A percentile compares a stretch with the other conserved stretches of the same genome.
phyloP scores from a whole-genome alignment of 2,329 filamentous ascomycete species.

The Fragosphaeria purpurea region DNA sequence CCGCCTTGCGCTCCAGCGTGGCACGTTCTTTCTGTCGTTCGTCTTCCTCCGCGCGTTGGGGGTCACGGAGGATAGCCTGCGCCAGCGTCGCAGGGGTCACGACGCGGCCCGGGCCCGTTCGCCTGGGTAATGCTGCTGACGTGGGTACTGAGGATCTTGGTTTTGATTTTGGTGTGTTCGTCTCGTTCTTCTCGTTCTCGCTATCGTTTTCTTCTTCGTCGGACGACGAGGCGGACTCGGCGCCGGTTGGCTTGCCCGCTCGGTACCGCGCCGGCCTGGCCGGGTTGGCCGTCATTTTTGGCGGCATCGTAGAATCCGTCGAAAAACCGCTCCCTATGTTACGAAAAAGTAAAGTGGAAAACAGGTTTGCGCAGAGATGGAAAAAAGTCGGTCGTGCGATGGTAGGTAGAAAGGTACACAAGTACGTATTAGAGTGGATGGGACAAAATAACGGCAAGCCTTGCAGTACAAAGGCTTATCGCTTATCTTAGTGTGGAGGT shows the following conservation, averaged over 20 bases:
- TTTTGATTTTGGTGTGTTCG: conserved; percentile 16
- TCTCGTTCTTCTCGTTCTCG: conserved; percentile 29
- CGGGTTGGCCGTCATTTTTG: conserved; percentile 90
- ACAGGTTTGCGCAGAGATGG: no score
- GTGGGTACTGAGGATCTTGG: conserved; percentile 9
- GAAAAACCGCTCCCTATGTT: no score
- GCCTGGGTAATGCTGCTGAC: conserved; percentile 37
- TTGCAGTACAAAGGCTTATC: no score
- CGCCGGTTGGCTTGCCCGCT: conserved; percentile 64
- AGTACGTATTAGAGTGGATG: background rate
- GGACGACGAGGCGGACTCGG: conserved; percentile 39
- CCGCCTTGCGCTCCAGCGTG: conserved; percentile 39
- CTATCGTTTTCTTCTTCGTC: conserved; percentile 36
- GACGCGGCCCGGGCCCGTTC: conserved; percentile 45
- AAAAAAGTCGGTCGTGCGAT: no score
- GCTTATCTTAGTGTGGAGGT: no score
- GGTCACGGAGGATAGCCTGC: conserved; percentile 25
- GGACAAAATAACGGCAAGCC: no score
- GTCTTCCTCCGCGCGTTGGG: conserved; percentile 28
- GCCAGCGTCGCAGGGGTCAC: conserved; percentile 19
- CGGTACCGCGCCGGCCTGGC: conserved; percentile 70
- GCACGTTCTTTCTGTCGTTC: conserved; percentile 32
- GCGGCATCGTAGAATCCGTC: conserved; percentile 38
- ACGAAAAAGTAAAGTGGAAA: no score
- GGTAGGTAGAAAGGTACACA: no score